Base-by-base conservation (phyloP, 2,329 filamentous ascomycete genomes). In the Ambrosiella xylebori region DNA sequence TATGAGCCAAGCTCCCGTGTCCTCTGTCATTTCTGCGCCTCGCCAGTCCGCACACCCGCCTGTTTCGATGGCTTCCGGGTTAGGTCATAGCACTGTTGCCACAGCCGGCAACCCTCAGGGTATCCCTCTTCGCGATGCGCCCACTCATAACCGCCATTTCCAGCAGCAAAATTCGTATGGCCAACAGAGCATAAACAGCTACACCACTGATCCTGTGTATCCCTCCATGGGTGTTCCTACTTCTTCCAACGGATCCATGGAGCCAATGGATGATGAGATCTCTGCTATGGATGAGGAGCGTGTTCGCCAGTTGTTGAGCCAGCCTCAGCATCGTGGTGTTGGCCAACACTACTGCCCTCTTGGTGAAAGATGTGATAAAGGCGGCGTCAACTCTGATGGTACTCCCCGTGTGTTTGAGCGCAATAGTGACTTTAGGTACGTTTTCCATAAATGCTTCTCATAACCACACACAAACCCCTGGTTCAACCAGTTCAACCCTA, bases 381-480 rank as follows among this genome's bases (percentile, higher is more conserved):
- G 58, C 1, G 58, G 58, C 37, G 44, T 59, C n/a, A 37, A 49
- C 7, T 7, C 58, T 8, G 53, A 59, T 52, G 58, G 57, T 11
- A 44, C 37, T 11, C 50, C 56, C 35, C 45, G 57, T n/a, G 51
- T 59, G 37, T 59, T 59, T 59, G 57, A 59, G 54, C 57, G 57
- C 11, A 59, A 59, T 38, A 59, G 57, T 36, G 57, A 59, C 54
- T 59, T 56, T 17, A 47, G 57, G 57, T 59, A 59, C 35, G 53
- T 52, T 27, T 38, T 37, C 19, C 11, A 45, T 9, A n/a, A 41
- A 41, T 41, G 40, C n/a, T 6, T 51, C 11, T n/a, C 11, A 45
- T n/a, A 54, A 13, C 27, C 11, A 37, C 35, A 54, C 27, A 39
- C 35, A 6, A 12, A 35, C 27, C 27, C 27, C 27, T 3, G 27